Evolutionary conservation across 2,329 filamentous ascomycete species (phyloP).

Genomic region (Exophiala phaeomuriformis): DNA sequence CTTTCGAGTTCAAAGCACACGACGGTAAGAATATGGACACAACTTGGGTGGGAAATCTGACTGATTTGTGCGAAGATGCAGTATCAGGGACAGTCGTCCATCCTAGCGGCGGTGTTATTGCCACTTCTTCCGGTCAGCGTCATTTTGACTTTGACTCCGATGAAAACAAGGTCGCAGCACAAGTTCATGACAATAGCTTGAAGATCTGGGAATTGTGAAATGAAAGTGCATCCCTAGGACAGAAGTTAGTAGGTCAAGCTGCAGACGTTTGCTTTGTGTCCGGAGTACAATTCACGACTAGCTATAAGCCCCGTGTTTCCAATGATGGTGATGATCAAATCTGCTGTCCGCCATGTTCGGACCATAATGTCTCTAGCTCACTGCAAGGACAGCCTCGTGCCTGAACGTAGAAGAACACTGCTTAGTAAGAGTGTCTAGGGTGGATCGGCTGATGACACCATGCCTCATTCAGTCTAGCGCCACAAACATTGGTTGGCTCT

Average conservation of each 20-base stretch:
- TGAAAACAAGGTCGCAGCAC: slow-evolving; percentile 20
- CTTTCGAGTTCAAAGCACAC: slow-evolving; percentile 41
- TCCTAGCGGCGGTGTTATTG: slow-evolving; percentile 41
- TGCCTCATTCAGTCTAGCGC: slow-evolving; percentile 3
- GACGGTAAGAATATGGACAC: slow-evolving; percentile 33
- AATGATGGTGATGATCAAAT: not conserved
- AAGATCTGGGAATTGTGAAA: slow-evolving; percentile 21
- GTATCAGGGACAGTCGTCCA: slow-evolving; percentile 43
- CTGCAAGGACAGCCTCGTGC: too few relatives aligned
- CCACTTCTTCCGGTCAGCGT: slow-evolving; percentile 45
- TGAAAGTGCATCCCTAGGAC: too few relatives aligned
- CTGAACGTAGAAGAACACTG: not conserved
- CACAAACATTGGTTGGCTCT: slow-evolving; percentile 1
- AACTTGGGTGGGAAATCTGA: not conserved
- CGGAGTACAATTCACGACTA: too few relatives aligned
- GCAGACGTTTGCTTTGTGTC: too few relatives aligned
- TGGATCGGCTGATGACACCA: not conserved
- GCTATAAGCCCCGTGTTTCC: too few relatives aligned
- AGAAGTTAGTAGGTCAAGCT: too few relatives aligned
- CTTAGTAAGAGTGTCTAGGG: not conserved
- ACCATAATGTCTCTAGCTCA: too few relatives aligned
- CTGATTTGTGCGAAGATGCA: slow-evolving; percentile 33
- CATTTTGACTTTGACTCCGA: slow-evolving; percentile 13
- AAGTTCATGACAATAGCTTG: slow-evolving; percentile 6
- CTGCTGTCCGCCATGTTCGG: not conserved